Base-by-base conservation (phyloP, 768 basidiomycete species). In the Pulveroboletus frians region DNA sequence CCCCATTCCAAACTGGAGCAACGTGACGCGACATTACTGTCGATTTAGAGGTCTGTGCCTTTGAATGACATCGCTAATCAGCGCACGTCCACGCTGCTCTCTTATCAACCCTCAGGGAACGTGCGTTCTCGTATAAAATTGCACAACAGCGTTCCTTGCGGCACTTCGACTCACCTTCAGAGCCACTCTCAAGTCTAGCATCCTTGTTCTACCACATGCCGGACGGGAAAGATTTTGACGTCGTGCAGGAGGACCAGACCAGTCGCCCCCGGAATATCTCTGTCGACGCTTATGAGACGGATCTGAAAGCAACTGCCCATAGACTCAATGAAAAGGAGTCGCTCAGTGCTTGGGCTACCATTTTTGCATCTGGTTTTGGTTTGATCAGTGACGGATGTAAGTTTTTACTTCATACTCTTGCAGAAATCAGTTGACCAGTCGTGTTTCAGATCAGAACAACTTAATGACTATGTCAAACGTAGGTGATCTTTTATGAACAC, bases 381-480 rank as follows among this genome's bases (percentile, higher is more conserved):
- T 68, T 86, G 31, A 80, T 85, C 56, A 77, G 75, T 43, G 81
- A 83, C 67, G 80, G 81, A 40, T 79, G 80, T 79, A 59, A 59
- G 65, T 66, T 42, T 5, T 34, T 20, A 32, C 45, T 23, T 17
- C 46, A 35, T 50, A 13, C 38, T 48, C 26, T 8, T 23, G 14
- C 47, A 43, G 31, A 36, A 49, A 48, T 35, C 15, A n/a, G 15
- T 18, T 55, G 40, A 55, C 40, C 20, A 46, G 39, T 23, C 37
- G 32, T 37, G 27, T 26, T 54, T 37, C 57, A 83, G 81, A 84
- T 60, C 81, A 85, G 61, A 85, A 85, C 62, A 83, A 80, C 55
- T 65, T 84, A 23, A 83, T 84, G 82, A 83, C 83, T 0, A 79
- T 84, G 80, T 62, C 76, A 39, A 85, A 85, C 51, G 83, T 80